Evolutionary conservation across 257 asterid species (phyloP), one percentile per base, ranked within the genome.

Genomic region (Nicotiana undulata): DNA sequence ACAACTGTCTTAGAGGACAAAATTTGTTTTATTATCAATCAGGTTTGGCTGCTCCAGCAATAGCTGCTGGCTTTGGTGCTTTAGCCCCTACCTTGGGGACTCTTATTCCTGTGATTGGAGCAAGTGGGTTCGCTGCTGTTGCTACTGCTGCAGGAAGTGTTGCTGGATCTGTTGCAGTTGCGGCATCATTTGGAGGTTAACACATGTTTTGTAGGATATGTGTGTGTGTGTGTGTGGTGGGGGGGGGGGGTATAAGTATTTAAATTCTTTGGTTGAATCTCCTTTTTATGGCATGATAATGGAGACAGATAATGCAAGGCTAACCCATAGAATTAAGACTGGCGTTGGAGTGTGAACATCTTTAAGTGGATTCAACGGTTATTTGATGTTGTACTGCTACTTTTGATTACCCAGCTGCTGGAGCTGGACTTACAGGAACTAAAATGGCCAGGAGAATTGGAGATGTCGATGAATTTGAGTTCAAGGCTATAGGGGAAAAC

Each of bases 21-120:
- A 31, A 22, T 46, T 20, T 15, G 44, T 40, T 49, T 74, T 46
- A 26, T 74, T 74, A 16, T 16, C 61, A 34, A 40, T 83, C 84
- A 85, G 87, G 99, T 85, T 91, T 96, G 88, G 99, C 99, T 83
- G 99, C 99, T 77, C 99, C 99, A 56, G 99, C 99, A 84, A 93
- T 95, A 77, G 98, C 99, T 84, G 97, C 99, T 17, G 97, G 99
- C 22, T 89, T 95, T 20, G 75, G 97, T 86, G 99, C 99, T 29
- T 81, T 95, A 88, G 99, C 97, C 6, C 99, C 99, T 79, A 90
- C 97, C 4, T 82, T 95, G 81, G 98, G 99, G 74, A 86, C 97
- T 78, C 83, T 95, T 49, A 84, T 95, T 81, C 99, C 99, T 59
- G 92, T 90, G 74, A 92, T 95, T 80, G 98, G 98, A 86, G 98